Evolutionary conservation across 208 protist species (phyloP).

Genomic region (Wallacemonas sp.): DNA sequence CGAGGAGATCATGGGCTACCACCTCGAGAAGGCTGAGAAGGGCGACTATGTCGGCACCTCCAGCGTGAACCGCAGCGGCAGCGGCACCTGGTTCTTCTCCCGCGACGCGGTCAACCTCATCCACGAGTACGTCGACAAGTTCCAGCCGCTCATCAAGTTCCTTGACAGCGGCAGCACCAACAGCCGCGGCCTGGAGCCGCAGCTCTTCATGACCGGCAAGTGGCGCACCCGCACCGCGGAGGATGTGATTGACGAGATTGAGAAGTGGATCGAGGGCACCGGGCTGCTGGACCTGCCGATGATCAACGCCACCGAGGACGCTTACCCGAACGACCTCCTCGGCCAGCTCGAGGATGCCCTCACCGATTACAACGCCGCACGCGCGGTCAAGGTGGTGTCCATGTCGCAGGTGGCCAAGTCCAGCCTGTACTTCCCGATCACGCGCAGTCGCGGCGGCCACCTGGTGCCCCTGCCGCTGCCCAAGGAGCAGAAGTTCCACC

Average conservation of each 20-base stretch:
- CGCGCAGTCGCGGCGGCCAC: slow-evolving; percentile 58
- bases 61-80: slow-evolving; percentile 41
- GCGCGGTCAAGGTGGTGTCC: slow-evolving; percentile 36
- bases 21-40: slow-evolving; percentile 68
- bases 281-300: slow-evolving; percentile 70
- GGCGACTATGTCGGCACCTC: slow-evolving; percentile 59
- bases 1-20: slow-evolving; percentile 55
- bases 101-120: slow-evolving; percentile 63
- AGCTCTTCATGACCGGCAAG: slow-evolving; percentile 68
- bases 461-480: slow-evolving; percentile 77
- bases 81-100: slow-evolving; percentile 86
- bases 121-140: slow-evolving; percentile 55
- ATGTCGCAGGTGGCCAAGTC: slow-evolving; percentile 49
- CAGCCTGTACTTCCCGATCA: slow-evolving; percentile 84
- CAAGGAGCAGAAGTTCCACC: slow-evolving; percentile 62
- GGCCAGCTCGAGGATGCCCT: slow-evolving; percentile 66
- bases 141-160: slow-evolving; percentile 70
- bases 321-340: slow-evolving; percentile 59
- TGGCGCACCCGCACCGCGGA: slow-evolving; percentile 63
- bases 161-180: slow-evolving; percentile 59
- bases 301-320: slow-evolving; percentile 75
- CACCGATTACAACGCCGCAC: slow-evolving; percentile 31
- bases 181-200: slow-evolving; percentile 63
- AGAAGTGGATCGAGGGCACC: slow-evolving; percentile 51
- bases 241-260: slow-evolving; percentile 77